Evolutionary conservation across 1,139 yeast species (phyloP), one percentile per base, ranked within the genome.

Genomic region (Kurtzmaniella natalensis): DNA sequence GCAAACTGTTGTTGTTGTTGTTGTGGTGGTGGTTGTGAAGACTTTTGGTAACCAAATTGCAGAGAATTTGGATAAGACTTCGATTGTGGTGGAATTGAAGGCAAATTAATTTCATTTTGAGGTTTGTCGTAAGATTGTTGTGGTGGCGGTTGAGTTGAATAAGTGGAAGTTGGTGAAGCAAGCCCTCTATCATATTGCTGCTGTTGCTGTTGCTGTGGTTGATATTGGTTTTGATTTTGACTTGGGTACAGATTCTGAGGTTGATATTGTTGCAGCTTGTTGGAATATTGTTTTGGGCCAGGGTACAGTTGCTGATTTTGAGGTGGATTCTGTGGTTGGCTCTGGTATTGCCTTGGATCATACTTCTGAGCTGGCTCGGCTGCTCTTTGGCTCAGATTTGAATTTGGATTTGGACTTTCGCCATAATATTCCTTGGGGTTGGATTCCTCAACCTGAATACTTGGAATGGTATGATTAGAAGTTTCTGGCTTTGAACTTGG

Each of bases 51-150:
- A 3, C 39, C 39, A 32, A 31, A 35, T 28, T 39, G 37, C 11
- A 36, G 27, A 2, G 37, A 35, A 9, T 38, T 48, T 10, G 44
- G 49, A 25, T 47, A 43, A 2, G 32, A 37, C 21, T 41, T 52
- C 27, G 45, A 45, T 31, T 42, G 51, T 7, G 45, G 46, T 17
- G 41, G 45, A 8, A 25, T 5, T 16, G 9, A 14, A 17, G 29
- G 29, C 20, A 26, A 15, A 9, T 11, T 21, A 18, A 11, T 18
- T 4, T 26, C 10, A 8, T 17, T 18, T 3, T 18, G 15, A 9
- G 18, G 19, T 14, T 16, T 31, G 30, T 31, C 30, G 8, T 26
- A 37, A 11, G 32, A 31, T 18, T 29, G 34, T 17, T 29, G 32
- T 30, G 29, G 37, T 18, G 22, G 30, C 15, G 23, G 25, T 9